Conservation (phyloP, 805 yeast species). For the Komagataella pastoris region DNA sequence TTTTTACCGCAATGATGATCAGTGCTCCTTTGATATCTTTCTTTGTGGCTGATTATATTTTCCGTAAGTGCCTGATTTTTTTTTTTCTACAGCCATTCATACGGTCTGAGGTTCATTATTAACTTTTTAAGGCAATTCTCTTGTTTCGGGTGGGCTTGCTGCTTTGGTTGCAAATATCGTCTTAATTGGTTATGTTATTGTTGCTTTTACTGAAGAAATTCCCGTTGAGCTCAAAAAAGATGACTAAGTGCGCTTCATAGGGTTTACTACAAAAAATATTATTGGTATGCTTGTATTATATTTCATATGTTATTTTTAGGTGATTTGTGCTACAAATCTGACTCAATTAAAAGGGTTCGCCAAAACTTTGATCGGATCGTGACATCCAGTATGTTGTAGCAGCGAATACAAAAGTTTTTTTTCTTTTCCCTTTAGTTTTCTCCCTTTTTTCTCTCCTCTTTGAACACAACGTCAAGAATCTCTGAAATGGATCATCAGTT, state of each 20-base stretch:
- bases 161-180: slow-evolving; percentile 68
- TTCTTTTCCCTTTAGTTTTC: background rate
- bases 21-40: slow-evolving; percentile 51
- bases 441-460: background rate
- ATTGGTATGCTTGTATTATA: background rate
- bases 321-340: background rate
- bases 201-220: slow-evolving; percentile 58
- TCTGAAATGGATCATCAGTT: slow-evolving; percentile 54
- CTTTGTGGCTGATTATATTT: slow-evolving; percentile 35
- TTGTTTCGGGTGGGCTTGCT: slow-evolving; percentile 70
- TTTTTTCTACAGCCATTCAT: background rate
- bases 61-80: slow-evolving; percentile 7
- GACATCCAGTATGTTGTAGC: background rate
- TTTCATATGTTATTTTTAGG: background rate
- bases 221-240: slow-evolving; percentile 21
- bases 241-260: background rate
- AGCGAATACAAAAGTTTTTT: background rate
- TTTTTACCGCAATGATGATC: slow-evolving; percentile 71
- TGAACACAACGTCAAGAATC: background rate
- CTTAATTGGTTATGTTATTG: slow-evolving; percentile 56
- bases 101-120: background rate
- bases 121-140: slow-evolving; percentile 28
- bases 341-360: background rate
- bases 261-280: no score
- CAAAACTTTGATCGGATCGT: background rate